Conservation (phyloP, 208 protist genomes). For the Kentomonas sorsogonicus region DNA sequence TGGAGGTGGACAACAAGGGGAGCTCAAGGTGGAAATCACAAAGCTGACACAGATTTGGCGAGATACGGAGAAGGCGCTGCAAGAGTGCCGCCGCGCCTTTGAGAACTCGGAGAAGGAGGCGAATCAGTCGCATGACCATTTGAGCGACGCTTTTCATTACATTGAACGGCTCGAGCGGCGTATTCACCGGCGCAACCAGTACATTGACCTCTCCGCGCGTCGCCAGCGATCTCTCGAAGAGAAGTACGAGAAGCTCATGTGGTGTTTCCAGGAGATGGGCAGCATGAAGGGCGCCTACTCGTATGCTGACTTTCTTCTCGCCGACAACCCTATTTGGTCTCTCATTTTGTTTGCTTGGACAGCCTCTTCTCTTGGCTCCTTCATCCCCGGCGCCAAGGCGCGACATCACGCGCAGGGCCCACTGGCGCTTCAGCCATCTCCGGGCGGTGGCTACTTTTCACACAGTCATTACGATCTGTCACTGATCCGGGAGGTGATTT, state of each 20-base stretch:
- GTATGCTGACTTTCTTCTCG: constrained; percentile 70
- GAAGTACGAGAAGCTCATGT: constrained; percentile 87
- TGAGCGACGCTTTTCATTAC: constrained; percentile 74
- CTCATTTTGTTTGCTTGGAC: too few species aligned
- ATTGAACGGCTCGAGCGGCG: constrained; percentile 82
- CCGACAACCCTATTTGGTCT: constrained; percentile 54
- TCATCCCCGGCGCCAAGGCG: constrained; percentile 26
- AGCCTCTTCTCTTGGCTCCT: too few species aligned
- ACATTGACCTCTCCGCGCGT: constrained; percentile 34
- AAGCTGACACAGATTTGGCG: constrained; percentile 73
- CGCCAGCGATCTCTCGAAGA: constrained; percentile 69
- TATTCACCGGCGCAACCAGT: constrained; percentile 63
- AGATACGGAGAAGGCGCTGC: constrained; percentile 78
- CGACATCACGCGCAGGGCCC: too few species aligned
- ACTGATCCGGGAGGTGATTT: too few species aligned
- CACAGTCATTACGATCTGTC: too few species aligned
- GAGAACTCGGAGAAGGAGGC: constrained; percentile 81
- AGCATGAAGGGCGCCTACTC: constrained; percentile 58
- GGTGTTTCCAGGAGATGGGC: constrained; percentile 74
- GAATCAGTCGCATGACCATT: constrained; percentile 59
- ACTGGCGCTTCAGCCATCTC: background rate
- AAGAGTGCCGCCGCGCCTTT: constrained; percentile 66
- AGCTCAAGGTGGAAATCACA: constrained; percentile 48
- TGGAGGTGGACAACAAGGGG: constrained; percentile 29
- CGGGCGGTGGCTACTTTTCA: constrained; percentile 4